These are phyloP conservation scores for Thelonectria olida DNA, from an alignment of 2,329 filamentous ascomycete genomes.

Conservation along the genomic window DNA sequence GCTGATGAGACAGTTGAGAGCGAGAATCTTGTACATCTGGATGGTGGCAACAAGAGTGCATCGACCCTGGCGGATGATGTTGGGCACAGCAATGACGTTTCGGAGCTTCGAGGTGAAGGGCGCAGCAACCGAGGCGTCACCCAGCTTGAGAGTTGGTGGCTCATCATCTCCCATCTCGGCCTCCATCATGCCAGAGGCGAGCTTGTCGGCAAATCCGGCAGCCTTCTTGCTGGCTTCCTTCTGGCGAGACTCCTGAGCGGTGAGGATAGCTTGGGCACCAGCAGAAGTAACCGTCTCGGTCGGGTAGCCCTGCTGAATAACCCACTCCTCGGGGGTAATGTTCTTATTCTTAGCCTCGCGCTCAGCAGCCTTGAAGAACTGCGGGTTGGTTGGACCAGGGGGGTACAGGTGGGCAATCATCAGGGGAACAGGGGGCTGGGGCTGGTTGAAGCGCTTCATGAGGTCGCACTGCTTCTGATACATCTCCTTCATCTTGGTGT, in stretches of 20 bases:
- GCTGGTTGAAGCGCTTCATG: constrained; percentile 96
- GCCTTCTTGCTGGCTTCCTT: constrained; percentile 77
- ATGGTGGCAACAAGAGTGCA: constrained; percentile 98
- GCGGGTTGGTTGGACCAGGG: constrained; percentile 88
- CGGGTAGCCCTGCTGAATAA: constrained; percentile 60
- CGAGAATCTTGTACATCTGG: constrained; percentile 99
- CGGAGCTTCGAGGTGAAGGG: constrained; percentile 98
- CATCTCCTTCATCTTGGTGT: constrained; percentile 97
- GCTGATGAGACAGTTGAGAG: constrained; percentile 96
- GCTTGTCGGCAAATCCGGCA: constrained; percentile 82
- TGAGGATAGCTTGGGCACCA: constrained; percentile 68
- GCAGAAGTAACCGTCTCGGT: constrained; percentile 74
- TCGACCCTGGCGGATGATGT: constrained; percentile 96
- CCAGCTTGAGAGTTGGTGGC: constrained; percentile 94
- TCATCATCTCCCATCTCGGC: constrained; percentile 87
- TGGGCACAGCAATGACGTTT: constrained; percentile 96
- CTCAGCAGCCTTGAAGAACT: constrained; percentile 91
- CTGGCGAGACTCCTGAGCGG: constrained; percentile 47
- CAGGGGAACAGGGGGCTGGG: constrained; percentile 87
- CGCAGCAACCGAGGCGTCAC: constrained; percentile 95
- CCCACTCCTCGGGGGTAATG: constrained; percentile 67
- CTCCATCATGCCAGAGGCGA: constrained; percentile 90
- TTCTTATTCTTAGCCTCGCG: constrained; percentile 85
- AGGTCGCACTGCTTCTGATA: constrained; percentile 95
- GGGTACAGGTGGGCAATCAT: constrained; percentile 95